Conservation (phyloP, 345 rosid genomes). For the Microthlaspi erraticum region DNA sequence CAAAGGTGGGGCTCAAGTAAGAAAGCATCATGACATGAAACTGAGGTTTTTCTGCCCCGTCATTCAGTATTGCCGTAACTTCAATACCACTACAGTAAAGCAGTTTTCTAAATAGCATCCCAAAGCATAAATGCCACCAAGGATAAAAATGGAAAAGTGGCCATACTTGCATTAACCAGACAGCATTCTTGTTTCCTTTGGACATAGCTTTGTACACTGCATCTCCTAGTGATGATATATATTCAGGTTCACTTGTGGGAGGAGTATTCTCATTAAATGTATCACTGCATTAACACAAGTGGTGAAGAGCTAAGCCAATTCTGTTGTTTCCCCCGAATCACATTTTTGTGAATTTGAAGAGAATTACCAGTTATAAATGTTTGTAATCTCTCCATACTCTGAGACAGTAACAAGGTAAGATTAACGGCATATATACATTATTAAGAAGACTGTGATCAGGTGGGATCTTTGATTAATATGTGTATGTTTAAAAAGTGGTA, state of each 20-base stretch:
- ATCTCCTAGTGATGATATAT: constrained; percentile 81
- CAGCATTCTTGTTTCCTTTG: constrained; percentile 80
- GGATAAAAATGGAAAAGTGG: constrained; percentile 8
- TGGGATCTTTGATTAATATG: constrained; percentile 12
- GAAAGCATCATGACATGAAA: constrained; percentile 3
- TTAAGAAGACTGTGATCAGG: constrained; percentile 14
- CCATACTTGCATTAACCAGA: constrained; percentile 98
- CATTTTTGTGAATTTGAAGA: constrained; percentile 14
- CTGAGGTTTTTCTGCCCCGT: neutral
- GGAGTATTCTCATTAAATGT: constrained; percentile 95
- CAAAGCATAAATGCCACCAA: neutral
- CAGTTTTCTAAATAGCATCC: constrained; percentile 3
- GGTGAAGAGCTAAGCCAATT: neutral
- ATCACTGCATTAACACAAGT: constrained; percentile 61
- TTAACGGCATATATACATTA: constrained; percentile 3
- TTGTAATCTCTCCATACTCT: constrained; percentile 97
- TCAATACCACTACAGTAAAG: neutral
- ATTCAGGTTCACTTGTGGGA: constrained; percentile 78
- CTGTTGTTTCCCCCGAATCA: too few species aligned
- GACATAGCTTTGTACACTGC: constrained; percentile 96
- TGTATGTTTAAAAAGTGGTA: constrained; percentile 17
- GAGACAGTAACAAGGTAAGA: constrained; percentile 41
- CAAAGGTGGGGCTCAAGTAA: constrained; percentile 31
- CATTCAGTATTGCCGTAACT: constrained; percentile 6
- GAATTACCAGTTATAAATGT: constrained; percentile 90